These are phyloP conservation scores for Corynascus novoguineensis DNA, from an alignment of 495 filamentous ascomycete genomes.

Conservation along the genomic window DNA sequence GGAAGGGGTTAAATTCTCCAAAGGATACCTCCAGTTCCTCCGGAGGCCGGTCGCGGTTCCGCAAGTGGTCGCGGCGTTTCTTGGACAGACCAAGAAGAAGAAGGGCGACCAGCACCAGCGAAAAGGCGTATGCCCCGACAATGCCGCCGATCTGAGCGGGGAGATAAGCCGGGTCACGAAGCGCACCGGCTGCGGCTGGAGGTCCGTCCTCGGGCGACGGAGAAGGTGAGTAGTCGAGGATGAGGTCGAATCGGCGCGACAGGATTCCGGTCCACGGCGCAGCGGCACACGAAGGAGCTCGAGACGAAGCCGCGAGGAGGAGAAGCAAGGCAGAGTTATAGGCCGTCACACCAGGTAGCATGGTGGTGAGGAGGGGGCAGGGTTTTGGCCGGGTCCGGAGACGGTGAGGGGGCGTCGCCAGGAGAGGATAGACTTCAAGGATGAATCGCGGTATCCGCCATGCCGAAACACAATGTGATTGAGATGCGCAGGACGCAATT, in stretches of 20 bases:
- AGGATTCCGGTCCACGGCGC: slow-evolving; percentile 23
- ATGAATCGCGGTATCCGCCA: slow-evolving; percentile 36
- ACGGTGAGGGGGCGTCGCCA: slow-evolving; percentile 12
- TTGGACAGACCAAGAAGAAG: slow-evolving; percentile 53
- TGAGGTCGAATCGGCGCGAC: slow-evolving; percentile 33
- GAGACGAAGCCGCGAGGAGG: slow-evolving; percentile 31
- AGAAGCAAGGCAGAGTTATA: slow-evolving; percentile 32
- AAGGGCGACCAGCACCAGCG: slow-evolving; percentile 60
- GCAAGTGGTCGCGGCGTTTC: slow-evolving; percentile 38
- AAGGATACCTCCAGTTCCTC: slow-evolving; percentile 11
- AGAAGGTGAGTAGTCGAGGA: slow-evolving; percentile 52
- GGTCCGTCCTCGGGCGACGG: slow-evolving; percentile 55
- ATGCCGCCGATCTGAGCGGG: slow-evolving; percentile 74
- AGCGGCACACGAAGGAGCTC: slow-evolving; percentile 30
- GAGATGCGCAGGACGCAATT: slow-evolving; percentile 35
- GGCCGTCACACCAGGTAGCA: slow-evolving; percentile 24
- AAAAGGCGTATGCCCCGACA: slow-evolving; percentile 70
- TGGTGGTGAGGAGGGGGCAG: slow-evolving; percentile 22
- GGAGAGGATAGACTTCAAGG: slow-evolving; percentile 21
- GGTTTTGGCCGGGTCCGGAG: slow-evolving; percentile 10
- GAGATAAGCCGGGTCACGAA: slow-evolving; percentile 56
- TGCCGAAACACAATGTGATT: slow-evolving; percentile 45
- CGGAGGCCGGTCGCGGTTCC: slow-evolving; percentile 27
- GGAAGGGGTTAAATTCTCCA: slow-evolving; percentile 25
- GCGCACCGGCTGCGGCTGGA: slow-evolving; percentile 48